Conservation (phyloP, 495 filamentous ascomycete genomes). For the Acidiella bohemica region DNA sequence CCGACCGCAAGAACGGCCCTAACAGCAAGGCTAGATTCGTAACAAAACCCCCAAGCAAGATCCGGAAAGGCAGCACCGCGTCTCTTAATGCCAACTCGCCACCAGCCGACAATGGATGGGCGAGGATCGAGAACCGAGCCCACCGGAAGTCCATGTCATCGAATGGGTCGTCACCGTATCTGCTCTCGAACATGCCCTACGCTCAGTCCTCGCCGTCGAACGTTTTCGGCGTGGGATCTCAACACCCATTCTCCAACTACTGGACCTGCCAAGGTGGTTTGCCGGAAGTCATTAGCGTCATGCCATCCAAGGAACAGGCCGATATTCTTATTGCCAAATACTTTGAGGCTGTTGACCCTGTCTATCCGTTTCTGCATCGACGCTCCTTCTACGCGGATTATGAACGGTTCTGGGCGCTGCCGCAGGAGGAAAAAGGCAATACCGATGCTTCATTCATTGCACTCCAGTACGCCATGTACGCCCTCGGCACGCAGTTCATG, state of each 20-base stretch:
- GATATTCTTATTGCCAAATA: conserved; percentile 56
- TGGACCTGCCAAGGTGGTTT: conserved; percentile 62
- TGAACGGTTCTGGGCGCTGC: conserved; percentile 51
- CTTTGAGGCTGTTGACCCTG: conserved; percentile 59
- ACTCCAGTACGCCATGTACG: conserved; percentile 54
- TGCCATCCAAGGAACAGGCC: conserved; percentile 56
- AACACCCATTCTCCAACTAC: conserved; percentile 61
- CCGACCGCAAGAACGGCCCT: conserved; percentile 27
- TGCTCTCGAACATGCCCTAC: conserved; percentile 55
- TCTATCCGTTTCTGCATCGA: conserved; percentile 59
- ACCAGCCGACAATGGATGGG: conserved; percentile 15
- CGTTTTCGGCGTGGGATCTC: conserved; percentile 53
- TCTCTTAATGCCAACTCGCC: conserved; percentile 4
- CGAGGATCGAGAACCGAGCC: conserved; percentile 11
- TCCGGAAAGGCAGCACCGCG: conserved; percentile 13
- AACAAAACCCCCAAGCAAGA: conserved; percentile 38
- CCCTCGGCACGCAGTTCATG: conserved; percentile 61
- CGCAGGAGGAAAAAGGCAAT: conserved; percentile 35
- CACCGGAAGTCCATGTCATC: conserved; percentile 24
- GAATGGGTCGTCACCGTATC: conserved; percentile 34
- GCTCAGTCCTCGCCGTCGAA: conserved; percentile 48
- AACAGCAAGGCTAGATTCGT: conserved; percentile 38
- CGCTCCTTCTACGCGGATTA: conserved; percentile 57
- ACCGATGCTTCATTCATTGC: conserved; percentile 49
- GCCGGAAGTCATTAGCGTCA: conserved; percentile 53